A percentile compares a stretch with the other conserved stretches of the same genome.
Conservation (phyloP, 257 asterid genomes). For the Solanum dulcamara region DNA sequence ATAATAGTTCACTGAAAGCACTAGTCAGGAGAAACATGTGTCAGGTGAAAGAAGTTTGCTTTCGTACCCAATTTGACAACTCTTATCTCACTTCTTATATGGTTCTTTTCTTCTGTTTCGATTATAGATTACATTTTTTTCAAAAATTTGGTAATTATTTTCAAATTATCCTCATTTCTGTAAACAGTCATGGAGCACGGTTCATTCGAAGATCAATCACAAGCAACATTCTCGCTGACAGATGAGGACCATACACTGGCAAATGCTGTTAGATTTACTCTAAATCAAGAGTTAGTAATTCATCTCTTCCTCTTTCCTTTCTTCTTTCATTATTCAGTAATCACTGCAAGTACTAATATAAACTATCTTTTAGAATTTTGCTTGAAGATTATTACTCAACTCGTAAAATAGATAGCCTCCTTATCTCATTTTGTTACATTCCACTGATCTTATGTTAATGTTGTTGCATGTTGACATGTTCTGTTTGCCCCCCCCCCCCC, state of each 20-base stretch:
- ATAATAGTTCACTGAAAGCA: neutral
- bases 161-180: neutral
- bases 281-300: constrained; percentile 76
- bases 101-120: neutral
- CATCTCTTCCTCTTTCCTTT: neutral
- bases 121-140: neutral
- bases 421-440: neutral
- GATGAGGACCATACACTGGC: constrained; percentile 92
- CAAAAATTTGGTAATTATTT: neutral
- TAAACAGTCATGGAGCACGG: constrained; percentile 57
- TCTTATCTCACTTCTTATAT: neutral
- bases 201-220: constrained; percentile 45
- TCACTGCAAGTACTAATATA: neutral
- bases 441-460: neutral
- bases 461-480: neutral
- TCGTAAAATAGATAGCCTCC: neutral
- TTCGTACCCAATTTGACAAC: neutral
- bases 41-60: neutral
- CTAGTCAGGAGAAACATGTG: neutral
- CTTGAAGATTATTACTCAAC: neutral
- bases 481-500: neutral
- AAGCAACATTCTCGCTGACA: constrained; percentile 62
- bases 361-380: neutral
- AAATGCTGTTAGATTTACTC: constrained; percentile 61
- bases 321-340: neutral